Conservation (phyloP, 2,329 filamentous ascomycete genomes). For the Penicillium sp. region DNA sequence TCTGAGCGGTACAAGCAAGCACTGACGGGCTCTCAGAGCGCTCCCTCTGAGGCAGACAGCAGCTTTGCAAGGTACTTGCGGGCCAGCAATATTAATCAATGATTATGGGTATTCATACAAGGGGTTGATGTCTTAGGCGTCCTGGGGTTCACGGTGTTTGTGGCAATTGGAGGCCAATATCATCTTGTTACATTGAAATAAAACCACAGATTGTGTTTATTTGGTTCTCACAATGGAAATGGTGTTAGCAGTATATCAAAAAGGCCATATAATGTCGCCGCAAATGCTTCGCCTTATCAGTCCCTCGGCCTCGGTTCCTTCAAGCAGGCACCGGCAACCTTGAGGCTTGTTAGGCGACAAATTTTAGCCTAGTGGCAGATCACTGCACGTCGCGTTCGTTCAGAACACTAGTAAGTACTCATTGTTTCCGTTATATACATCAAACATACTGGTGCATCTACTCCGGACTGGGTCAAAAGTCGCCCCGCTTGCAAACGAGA, state of each 20-base stretch:
- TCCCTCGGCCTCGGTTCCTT: too few species aligned
- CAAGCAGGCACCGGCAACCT: too few species aligned
- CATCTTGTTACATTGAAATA: neutral
- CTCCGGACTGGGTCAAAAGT: neutral
- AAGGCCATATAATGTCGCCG: neutral
- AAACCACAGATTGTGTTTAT: neutral
- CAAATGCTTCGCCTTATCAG: too few species aligned
- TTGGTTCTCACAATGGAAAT: neutral
- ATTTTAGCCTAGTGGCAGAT: too few species aligned
- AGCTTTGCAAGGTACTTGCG: conserved; percentile 55
- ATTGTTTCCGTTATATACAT: neutral
- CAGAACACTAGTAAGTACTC: neutral
- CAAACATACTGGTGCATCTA: neutral
- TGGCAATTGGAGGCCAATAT: conserved; percentile 4
- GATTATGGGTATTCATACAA: conserved; percentile 2
- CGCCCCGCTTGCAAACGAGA: conserved; percentile 7
- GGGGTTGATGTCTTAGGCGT: conserved; percentile 9
- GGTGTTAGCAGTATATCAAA: neutral
- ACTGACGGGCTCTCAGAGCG: conserved; percentile 56
- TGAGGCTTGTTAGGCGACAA: too few species aligned
- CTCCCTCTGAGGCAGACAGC: conserved; percentile 48
- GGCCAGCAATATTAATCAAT: conserved; percentile 38
- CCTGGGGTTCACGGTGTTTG: conserved; percentile 7
- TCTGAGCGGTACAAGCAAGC: conserved; percentile 77
- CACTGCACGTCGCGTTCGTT: neutral